Evolutionary conservation across 2,329 filamentous ascomycete genomes (phyloP).

Genomic region (Xylaria sp.): DNA sequence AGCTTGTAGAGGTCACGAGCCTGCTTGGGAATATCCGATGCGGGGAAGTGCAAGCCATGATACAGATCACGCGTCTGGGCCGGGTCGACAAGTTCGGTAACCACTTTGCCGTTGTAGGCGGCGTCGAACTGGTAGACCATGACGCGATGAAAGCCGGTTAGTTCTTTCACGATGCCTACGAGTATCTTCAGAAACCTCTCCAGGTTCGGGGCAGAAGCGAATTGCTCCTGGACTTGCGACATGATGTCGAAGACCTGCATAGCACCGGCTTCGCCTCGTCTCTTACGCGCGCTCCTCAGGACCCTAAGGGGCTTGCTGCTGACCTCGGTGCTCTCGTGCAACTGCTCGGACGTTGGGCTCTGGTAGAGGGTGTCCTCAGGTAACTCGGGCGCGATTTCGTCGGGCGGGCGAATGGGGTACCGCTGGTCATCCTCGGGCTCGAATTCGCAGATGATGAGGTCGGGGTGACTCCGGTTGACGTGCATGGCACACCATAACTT

Average conservation of each 20-base stretch:
- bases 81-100: conserved; percentile 87
- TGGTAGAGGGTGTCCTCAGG: conserved; percentile 80
- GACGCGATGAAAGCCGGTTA: conserved; percentile 90
- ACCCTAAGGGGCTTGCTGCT: conserved; percentile 81
- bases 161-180: conserved; percentile 86
- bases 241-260: conserved; percentile 95
- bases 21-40: conserved; percentile 86
- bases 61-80: conserved; percentile 83
- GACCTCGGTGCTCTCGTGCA: conserved; percentile 78
- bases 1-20: conserved; percentile 89
- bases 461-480: conserved; percentile 72
- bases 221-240: conserved; percentile 89
- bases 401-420: conserved; percentile 72
- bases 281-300: conserved; percentile 77
- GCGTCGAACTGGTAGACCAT: conserved; percentile 94
- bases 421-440: conserved; percentile 81
- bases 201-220: conserved; percentile 76
- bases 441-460: conserved; percentile 86
- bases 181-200: conserved; percentile 81
- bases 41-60: conserved; percentile 88
- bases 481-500: conserved; percentile 93
- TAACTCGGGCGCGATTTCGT: conserved; percentile 67
- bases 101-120: conserved; percentile 83
- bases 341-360: conserved; percentile 78
- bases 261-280: conserved; percentile 79